phyloP scores from a whole-genome alignment of 2,329 filamentous ascomycete species.

The Amesomyces nigricolor region DNA sequence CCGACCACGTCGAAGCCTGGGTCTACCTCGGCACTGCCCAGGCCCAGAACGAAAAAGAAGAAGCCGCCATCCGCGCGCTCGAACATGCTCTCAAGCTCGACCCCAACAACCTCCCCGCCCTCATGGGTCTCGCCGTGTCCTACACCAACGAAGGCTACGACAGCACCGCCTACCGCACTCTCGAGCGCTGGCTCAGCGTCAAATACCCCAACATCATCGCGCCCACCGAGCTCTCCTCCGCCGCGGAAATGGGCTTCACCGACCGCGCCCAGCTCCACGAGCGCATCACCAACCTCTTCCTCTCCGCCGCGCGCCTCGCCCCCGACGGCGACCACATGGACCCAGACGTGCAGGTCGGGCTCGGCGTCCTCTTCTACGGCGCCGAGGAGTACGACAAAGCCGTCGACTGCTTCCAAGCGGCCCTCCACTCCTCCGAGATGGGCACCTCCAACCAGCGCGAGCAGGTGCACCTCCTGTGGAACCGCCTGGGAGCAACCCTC shows the following conservation, averaged over 20 bases:
- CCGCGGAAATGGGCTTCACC: constrained; percentile 86
- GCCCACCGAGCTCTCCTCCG: constrained; percentile 64
- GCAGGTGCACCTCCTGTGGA: constrained; percentile 94
- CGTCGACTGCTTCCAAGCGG: constrained; percentile 94
- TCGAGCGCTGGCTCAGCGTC: constrained; percentile 93
- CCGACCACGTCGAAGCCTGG: constrained; percentile 87
- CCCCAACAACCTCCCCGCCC: constrained; percentile 75
- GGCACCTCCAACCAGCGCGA: constrained; percentile 78
- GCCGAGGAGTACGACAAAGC: constrained; percentile 98
- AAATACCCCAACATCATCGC: constrained; percentile 84
- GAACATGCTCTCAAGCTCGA: constrained; percentile 88
- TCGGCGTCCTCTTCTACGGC: constrained; percentile 96
- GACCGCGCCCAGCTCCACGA: constrained; percentile 86
- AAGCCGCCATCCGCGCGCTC: constrained; percentile 86
- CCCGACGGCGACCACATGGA: constrained; percentile 95
- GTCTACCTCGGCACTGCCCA: constrained; percentile 85
- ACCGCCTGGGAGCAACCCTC: constrained; percentile 89
- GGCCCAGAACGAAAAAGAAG: constrained; percentile 98
- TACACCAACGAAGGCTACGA: constrained; percentile 99
- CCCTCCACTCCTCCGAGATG: constrained; percentile 76
- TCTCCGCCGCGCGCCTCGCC: constrained; percentile 84
- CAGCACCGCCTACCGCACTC: constrained; percentile 88
- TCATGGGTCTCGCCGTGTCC: constrained; percentile 93
- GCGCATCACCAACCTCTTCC: constrained; percentile 85
- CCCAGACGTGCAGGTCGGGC: constrained; percentile 92